Conservation (phyloP, 2,329 filamentous ascomycete species). For the Epichloe uncinata region DNA sequence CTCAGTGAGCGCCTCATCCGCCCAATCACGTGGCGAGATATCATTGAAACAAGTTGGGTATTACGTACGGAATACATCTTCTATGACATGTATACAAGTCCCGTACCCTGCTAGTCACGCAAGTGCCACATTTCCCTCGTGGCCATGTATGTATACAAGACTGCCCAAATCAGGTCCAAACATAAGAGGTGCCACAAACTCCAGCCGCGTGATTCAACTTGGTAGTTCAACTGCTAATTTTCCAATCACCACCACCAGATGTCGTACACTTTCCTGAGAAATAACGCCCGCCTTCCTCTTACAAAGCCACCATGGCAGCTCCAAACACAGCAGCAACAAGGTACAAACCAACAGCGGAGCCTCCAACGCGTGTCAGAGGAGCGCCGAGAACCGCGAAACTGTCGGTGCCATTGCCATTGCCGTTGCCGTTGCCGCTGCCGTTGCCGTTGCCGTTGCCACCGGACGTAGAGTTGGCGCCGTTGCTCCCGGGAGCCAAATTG, state of each 20-base stretch:
- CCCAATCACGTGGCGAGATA: too few species aligned
- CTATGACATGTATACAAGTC: too few species aligned
- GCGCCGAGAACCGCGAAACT: constrained; percentile 24
- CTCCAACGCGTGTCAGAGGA: constrained; percentile 26
- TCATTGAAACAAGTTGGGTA: too few species aligned
- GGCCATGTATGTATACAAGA: too few species aligned
- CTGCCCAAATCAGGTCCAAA: background rate
- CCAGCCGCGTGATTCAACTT: too few species aligned
- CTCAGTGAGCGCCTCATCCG: too few species aligned
- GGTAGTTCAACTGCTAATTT: too few species aligned
- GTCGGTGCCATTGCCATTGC: constrained; percentile 11
- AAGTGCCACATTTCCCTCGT: too few species aligned
- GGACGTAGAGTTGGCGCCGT: background rate
- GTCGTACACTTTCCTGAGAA: background rate
- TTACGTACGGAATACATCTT: too few species aligned
- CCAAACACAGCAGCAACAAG: constrained; percentile 35
- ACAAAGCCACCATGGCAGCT: constrained; percentile 39
- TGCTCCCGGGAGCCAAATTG: constrained; percentile 47
- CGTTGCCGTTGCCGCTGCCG: background rate
- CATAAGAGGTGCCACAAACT: too few species aligned
- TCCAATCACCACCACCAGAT: background rate
- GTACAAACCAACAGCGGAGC: constrained; percentile 36
- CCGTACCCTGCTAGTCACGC: too few species aligned
- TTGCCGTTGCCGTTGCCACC: background rate
- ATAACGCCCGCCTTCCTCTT: constrained; percentile 10